Conservation (phyloP, 2,329 filamentous ascomycete species). For the Trichophyton equinum region DNA sequence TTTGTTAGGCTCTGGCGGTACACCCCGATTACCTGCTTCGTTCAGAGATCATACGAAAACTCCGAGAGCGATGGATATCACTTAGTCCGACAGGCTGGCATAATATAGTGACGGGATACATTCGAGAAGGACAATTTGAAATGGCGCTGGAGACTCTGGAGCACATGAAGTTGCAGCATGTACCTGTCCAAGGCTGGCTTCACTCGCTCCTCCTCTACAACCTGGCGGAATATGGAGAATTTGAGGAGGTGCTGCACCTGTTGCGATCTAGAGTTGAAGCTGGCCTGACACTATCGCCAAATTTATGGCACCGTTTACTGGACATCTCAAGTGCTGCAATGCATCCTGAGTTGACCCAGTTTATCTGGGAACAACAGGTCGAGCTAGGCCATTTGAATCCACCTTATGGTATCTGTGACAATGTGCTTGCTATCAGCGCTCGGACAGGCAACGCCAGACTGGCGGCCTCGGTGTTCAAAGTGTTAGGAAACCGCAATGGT, state of each 20-base stretch:
- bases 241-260: conserved; percentile 63
- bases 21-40: conserved; percentile 78
- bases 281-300: conserved; percentile 37
- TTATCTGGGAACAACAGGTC: conserved; percentile 60
- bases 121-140: conserved; percentile 75
- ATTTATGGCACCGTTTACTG: conserved; percentile 60
- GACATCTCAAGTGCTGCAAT: conserved; percentile 55
- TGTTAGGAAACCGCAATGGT: conserved; percentile 47
- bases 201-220: conserved; percentile 65
- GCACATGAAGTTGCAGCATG: conserved; percentile 46
- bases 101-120: conserved; percentile 57
- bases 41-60: conserved; percentile 53
- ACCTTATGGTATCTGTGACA: conserved; percentile 51
- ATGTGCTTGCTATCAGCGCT: conserved; percentile 60
- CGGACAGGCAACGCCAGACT: conserved; percentile 54
- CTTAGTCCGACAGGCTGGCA: conserved; percentile 51
- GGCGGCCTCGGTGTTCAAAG: conserved; percentile 57
- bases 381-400: conserved; percentile 47
- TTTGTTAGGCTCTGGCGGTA: conserved; percentile 52
- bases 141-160: conserved; percentile 60
- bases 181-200: conserved; percentile 56
- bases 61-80: conserved; percentile 55
- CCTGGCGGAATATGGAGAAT: conserved; percentile 57
- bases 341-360: conserved; percentile 51
- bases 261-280: conserved; percentile 46